A percentile compares a stretch with the other conserved stretches of the same genome.
Conservation (phyloP, 805 yeast genomes). For the Ogataea neopini region DNA sequence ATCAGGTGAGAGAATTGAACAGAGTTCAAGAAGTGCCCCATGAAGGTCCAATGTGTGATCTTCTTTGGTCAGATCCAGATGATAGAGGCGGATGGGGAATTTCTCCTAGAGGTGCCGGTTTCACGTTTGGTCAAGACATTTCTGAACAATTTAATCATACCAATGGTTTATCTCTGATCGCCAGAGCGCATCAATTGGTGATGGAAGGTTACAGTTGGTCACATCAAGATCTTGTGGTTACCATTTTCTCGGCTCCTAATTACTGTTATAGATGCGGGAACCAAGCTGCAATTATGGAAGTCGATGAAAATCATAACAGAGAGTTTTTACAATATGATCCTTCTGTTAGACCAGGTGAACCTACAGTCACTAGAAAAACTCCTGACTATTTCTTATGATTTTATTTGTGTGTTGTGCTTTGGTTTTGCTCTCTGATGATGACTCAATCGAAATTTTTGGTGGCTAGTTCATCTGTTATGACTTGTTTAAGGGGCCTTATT, state of each 20-base stretch:
- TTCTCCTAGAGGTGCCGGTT: constrained; percentile 98
- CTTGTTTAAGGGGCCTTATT: constrained; percentile 1
- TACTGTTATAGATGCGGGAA: constrained; percentile 97
- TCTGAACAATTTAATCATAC: constrained; percentile 92
- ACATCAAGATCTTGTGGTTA: constrained; percentile 91
- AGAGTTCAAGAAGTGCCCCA: constrained; percentile 96
- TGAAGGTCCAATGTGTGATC: constrained; percentile 97
- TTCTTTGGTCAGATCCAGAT: constrained; percentile 96
- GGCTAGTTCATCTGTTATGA: constrained; percentile 7
- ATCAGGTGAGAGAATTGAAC: constrained; percentile 87
- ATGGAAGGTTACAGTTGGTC: constrained; percentile 97
- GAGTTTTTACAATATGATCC: constrained; percentile 96
- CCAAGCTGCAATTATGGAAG: constrained; percentile 98
- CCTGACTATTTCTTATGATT: constrained; percentile 89
- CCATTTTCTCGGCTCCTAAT: constrained; percentile 93
- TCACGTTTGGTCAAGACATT: constrained; percentile 95
- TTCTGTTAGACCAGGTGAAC: constrained; percentile 95
- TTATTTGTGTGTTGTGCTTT: constrained; percentile 2
- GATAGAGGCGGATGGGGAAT: constrained; percentile 98
- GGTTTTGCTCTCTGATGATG: constrained; percentile 3
- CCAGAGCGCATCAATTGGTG: constrained; percentile 96
- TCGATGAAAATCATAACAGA: constrained; percentile 89
- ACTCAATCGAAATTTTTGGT: neutral
- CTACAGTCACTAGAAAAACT: constrained; percentile 93
- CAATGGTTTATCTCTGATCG: constrained; percentile 79